Evolutionary conservation across 73 alveolate genomes (phyloP).

Genomic region (Paramecium sonneborni): DNA sequence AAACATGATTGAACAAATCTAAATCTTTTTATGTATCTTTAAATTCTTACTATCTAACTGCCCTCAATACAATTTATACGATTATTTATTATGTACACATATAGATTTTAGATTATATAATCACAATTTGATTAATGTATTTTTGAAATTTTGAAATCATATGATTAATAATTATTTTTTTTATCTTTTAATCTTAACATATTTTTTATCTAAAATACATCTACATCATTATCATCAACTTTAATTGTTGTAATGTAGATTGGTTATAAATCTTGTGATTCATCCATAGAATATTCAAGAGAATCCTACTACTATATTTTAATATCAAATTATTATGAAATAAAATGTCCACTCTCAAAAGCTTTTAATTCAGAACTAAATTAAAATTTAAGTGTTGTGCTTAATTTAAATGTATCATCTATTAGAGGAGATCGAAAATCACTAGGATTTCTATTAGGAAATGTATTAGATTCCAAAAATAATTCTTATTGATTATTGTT

Average conservation of each 20-base stretch:
- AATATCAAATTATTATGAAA: neutral
- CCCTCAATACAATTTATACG: neutral
- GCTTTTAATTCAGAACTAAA: neutral
- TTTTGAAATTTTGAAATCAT: neutral
- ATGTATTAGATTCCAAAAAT: neutral
- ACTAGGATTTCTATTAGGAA: neutral
- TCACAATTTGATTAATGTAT: neutral
- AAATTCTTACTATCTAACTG: neutral
- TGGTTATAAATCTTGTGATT: neutral
- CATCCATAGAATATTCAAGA: slow-evolving; percentile 15
- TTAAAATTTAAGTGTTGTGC: neutral
- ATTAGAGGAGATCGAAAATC: neutral
- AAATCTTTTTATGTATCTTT: neutral
- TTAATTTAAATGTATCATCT: neutral
- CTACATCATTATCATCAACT: neutral
- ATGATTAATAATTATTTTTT: neutral
- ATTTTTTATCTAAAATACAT: neutral
- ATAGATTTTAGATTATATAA: neutral
- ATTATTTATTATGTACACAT: neutral
- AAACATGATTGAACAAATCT: neutral
- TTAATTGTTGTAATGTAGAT: neutral
- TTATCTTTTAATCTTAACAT: neutral
- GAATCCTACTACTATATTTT: neutral
- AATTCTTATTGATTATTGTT: neutral
- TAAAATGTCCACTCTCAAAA: neutral